These are phyloP conservation scores for Tylopilus sp. DNA, from an alignment of 1,284 basidiomycete species.

Conservation along the genomic window DNA sequence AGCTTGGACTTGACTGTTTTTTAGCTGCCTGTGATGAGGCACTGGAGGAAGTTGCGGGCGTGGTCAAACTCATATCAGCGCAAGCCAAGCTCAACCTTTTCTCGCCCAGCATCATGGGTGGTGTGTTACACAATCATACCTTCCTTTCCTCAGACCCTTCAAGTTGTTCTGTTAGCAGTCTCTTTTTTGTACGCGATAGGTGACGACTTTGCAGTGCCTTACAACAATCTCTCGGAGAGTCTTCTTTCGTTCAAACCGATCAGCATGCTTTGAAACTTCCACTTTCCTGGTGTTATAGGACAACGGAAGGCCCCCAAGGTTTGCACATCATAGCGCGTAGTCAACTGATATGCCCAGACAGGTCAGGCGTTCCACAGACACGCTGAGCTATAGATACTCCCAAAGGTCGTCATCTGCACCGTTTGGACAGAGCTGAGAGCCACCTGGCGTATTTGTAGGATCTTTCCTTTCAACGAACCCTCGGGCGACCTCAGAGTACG, in stretches of 20 bases:
- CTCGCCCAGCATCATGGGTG: too few relatives aligned
- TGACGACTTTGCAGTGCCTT: too few relatives aligned
- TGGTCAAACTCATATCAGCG: slow-evolving; percentile 11
- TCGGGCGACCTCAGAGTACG: slow-evolving; percentile 27
- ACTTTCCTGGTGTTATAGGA: too few relatives aligned
- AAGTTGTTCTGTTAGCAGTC: too few relatives aligned
- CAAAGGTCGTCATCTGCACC: slow-evolving; percentile 17
- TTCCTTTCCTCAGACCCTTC: too few relatives aligned
- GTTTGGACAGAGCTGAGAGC: background rate
- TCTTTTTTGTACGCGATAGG: too few relatives aligned
- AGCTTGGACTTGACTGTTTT: slow-evolving; percentile 16
- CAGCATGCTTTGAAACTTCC: too few relatives aligned
- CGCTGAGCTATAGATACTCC: slow-evolving; percentile 16
- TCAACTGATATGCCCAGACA: too few relatives aligned
- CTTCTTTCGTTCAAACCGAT: too few relatives aligned
- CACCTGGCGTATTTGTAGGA: background rate
- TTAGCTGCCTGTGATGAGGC: background rate
- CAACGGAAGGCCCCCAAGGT: too few relatives aligned
- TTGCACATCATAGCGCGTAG: too few relatives aligned
- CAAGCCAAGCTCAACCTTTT: background rate
- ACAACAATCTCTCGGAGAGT: too few relatives aligned
- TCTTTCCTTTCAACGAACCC: slow-evolving; percentile 2
- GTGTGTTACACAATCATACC: slow-evolving; percentile 10
- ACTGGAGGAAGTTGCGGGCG: background rate
- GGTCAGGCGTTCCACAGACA: background rate